These are phyloP conservation scores for Xanthoceras sorbifolium DNA, from an alignment of 345 rosid genomes.

Conservation along the genomic window DNA sequence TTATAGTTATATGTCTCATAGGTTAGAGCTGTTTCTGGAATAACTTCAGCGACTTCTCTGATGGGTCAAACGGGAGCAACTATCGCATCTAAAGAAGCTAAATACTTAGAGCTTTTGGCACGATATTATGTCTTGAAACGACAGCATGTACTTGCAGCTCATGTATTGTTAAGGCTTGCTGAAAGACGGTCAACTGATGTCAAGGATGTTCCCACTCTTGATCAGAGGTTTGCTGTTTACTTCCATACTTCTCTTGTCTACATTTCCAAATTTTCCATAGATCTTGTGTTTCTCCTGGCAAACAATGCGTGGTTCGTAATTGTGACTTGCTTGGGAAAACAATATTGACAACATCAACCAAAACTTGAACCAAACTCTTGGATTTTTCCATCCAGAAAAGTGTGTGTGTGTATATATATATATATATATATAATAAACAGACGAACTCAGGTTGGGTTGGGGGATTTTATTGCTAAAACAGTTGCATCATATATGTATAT, in stretches of 20 bases:
- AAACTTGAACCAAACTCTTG: background rate
- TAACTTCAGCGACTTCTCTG: slow-evolving; percentile 53
- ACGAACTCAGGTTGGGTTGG: background rate
- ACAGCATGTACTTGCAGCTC: slow-evolving; percentile 96
- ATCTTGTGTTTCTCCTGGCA: background rate
- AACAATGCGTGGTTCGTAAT: background rate
- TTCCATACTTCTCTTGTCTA: background rate
- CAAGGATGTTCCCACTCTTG: slow-evolving; percentile 66
- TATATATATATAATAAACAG: background rate
- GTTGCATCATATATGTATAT: too few relatives aligned
- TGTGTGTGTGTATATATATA: too few relatives aligned
- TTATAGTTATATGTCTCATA: slow-evolving; percentile 30
- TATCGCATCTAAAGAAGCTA: slow-evolving; percentile 64
- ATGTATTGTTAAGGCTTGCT: slow-evolving; percentile 84
- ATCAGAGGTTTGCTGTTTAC: slow-evolving; percentile 62
- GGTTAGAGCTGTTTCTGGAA: slow-evolving; percentile 57
- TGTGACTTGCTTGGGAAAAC: background rate
- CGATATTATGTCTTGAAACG: slow-evolving; percentile 89
- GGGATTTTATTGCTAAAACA: slow-evolving; percentile 5
- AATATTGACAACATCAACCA: background rate
- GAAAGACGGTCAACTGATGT: slow-evolving; percentile 73
- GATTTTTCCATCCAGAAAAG: slow-evolving; percentile 1
- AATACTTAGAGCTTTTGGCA: slow-evolving; percentile 86
- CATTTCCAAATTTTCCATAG: background rate
- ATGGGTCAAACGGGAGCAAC: slow-evolving; percentile 59